Evolutionary conservation across 179 eudicot genomes (phyloP), one percentile per base, ranked within the genome.

Genomic region (Heliamphora pulchella): DNA sequence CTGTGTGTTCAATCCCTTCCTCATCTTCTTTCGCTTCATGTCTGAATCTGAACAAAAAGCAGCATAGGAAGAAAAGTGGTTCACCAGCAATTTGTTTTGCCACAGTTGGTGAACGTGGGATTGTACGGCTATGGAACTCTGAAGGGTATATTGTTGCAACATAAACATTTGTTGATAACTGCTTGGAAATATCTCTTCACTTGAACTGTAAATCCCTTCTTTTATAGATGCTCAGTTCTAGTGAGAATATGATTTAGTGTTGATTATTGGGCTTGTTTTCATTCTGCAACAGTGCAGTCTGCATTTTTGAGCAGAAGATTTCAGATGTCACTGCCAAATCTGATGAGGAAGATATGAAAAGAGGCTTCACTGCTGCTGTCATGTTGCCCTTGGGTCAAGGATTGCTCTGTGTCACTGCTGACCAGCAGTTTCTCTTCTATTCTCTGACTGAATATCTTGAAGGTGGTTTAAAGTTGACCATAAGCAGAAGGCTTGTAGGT

Each of bases 41-140:
- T 81, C 81, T 94, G 53, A 79, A 85, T 73, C 85, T 86, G 57
- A 77, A 80, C 81, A 86, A 82, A 67, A 64, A 79, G 78, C 75
- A 79, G 8, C 71, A 62, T 59, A 85, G 75, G 80, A 89, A 86
- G 88, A 87, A 85, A 82, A 88, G 57, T 68, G 78, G 79, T 46
- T 64, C 73, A 20, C 67, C 87, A 66, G 85, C 84, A 63, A 72
- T 92, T 77, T 86, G 84, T 76, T 96, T 94, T 83, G 11, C 92
- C 54, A 94, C 99, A 76, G 93, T 86, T 78, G 99, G 99, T 87
- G 99, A 92, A 84, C 97, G 94, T 84, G 99, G 99, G 58, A 81
- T 96, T 85, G 91, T 96, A 78, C 91, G 97, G 71, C 87, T 94
- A 81, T 96, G 99, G 99, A 92, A 82, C 81, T 90, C 98, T 46